Evolutionary conservation across 768 basidiomycete species (phyloP).

Genomic region (Stropharia rugosoannulata): DNA sequence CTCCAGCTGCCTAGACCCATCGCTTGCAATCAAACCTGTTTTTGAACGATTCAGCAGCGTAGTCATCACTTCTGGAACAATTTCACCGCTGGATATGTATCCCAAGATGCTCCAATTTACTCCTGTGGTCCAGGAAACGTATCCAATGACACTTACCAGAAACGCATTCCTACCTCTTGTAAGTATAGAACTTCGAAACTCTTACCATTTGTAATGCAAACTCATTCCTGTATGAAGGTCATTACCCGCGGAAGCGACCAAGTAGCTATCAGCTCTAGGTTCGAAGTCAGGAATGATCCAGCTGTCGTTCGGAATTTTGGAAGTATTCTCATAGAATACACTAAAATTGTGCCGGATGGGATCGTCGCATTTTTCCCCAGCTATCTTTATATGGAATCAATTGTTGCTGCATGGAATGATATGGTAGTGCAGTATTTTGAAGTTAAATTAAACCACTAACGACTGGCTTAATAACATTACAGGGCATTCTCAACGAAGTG

Average conservation of each 20-base stretch:
- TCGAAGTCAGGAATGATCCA: constrained; percentile 98
- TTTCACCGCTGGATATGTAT: constrained; percentile 99
- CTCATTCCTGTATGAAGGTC: constrained; percentile 49
- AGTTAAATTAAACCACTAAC: background rate
- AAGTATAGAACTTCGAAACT: constrained; percentile 21
- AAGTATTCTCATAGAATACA: constrained; percentile 96
- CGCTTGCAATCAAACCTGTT: constrained; percentile 95
- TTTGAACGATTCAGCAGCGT: constrained; percentile 98
- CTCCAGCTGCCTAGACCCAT: constrained; percentile 91
- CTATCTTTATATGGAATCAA: constrained; percentile 99
- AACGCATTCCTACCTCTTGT: constrained; percentile 96
- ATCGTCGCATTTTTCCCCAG: constrained; percentile 99
- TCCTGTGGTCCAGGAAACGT: constrained; percentile 94
- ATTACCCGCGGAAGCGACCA: constrained; percentile 98
- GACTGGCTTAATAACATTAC: background rate
- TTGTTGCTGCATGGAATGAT: constrained; percentile 99
- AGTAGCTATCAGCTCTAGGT: constrained; percentile 96
- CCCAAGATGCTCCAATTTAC: constrained; percentile 99
- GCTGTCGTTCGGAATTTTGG: constrained; percentile 99
- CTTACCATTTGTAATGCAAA: constrained; percentile 4
- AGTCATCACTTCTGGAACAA: constrained; percentile 98
- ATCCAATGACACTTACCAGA: constrained; percentile 95
- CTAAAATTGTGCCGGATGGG: constrained; percentile 96
- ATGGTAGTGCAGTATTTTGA: constrained; percentile 65
- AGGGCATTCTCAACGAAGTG: constrained; percentile 99